A percentile compares a stretch with the other conserved stretches of the same genome.
These are phyloP conservation scores for Pseudogymnoascus sp. DNA, from an alignment of 2,329 filamentous ascomycete species.

Conservation along the genomic window DNA sequence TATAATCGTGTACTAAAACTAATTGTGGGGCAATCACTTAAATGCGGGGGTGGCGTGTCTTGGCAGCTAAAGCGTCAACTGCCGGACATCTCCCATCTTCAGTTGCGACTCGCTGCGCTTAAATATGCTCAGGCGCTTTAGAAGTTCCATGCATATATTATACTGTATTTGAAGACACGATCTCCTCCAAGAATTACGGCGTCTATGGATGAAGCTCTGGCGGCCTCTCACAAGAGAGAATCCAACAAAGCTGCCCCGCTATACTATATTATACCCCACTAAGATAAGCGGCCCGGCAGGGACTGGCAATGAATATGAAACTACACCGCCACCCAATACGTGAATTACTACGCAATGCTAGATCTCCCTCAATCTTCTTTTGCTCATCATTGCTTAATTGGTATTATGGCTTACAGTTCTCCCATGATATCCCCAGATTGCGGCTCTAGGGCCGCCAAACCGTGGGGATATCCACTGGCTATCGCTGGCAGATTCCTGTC, in stretches of 20 bases:
- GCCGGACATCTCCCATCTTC: neutral
- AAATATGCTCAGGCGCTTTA: neutral
- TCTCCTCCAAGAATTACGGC: neutral
- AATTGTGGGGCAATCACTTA: neutral
- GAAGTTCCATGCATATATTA: neutral
- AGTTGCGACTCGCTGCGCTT: conserved; percentile 1
- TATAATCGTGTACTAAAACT: neutral
- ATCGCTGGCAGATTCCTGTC: neutral
- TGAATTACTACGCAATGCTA: neutral
- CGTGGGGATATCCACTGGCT: neutral
- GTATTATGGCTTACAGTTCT: neutral
- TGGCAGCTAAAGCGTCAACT: neutral
- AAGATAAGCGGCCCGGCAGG: neutral
- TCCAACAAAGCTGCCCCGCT: neutral
- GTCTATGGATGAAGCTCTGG: neutral
- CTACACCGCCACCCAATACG: neutral
- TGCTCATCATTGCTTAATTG: neutral
- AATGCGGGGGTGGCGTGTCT: neutral
- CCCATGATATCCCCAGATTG: neutral
- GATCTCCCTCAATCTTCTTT: conserved; percentile 1
- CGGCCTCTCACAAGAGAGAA: neutral
- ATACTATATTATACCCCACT: neutral
- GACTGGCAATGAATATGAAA: conserved; percentile 4
- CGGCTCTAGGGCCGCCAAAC: conserved; percentile 2
- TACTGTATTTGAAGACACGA: neutral